Percentiles rank a stretch among this genome's conserved stretches.
phyloP scores from a whole-genome alignment of 805 yeast species.

The Kluyveromyces siamensis region DNA sequence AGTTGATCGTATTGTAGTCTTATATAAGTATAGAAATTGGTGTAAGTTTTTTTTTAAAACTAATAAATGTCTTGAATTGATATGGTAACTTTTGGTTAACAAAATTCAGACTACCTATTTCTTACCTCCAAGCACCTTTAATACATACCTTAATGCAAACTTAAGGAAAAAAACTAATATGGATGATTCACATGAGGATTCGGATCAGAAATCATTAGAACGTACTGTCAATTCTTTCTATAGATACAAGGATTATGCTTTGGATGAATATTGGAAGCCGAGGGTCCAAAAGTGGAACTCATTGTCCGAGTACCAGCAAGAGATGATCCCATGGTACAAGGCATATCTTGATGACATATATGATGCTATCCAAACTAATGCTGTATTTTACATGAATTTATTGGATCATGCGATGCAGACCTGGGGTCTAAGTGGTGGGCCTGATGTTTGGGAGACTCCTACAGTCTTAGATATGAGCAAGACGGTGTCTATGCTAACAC shows the following conservation, averaged over 20 bases:
- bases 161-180: neutral
- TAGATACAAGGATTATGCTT: constrained; percentile 7
- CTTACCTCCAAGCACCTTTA: neutral
- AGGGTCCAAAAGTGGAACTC: constrained; percentile 26
- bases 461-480: constrained; percentile 39
- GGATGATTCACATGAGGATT: neutral
- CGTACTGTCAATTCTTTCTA: constrained; percentile 3
- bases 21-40: neutral
- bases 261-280: constrained; percentile 13
- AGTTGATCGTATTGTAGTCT: neutral
- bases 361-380: constrained; percentile 18
- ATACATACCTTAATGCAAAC: neutral
- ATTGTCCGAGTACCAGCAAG: constrained; percentile 32
- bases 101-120: neutral
- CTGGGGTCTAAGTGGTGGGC: constrained; percentile 1
- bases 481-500: constrained; percentile 44
- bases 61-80: neutral
- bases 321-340: constrained; percentile 39
- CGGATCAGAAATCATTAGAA: constrained; percentile 1
- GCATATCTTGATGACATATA: constrained; percentile 30
- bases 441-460: constrained; percentile 32
- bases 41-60: neutral
- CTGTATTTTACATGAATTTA: constrained; percentile 4
- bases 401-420: constrained; percentile 1
- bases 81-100: neutral